Percentiles rank a stretch among this genome's conserved stretches.
These are phyloP conservation scores for Calocera cornea DNA, from an alignment of 768 basidiomycete genomes.

Conservation along the genomic window DNA sequence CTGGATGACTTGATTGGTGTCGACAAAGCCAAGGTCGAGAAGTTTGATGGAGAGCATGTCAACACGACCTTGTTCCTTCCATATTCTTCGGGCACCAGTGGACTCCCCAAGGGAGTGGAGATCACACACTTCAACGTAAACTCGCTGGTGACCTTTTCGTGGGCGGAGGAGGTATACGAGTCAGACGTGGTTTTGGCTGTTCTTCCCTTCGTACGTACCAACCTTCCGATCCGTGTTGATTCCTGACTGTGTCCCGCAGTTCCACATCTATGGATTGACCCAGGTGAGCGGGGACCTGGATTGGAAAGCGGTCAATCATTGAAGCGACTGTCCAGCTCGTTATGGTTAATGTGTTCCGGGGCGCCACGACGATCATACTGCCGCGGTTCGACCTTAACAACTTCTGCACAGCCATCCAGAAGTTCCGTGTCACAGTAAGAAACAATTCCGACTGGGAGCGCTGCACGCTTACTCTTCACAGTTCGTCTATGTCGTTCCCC, in stretches of 20 bases:
- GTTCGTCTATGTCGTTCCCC: constrained; percentile 52
- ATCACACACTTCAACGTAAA: constrained; percentile 21
- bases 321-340: constrained; percentile 30
- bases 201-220: not conserved
- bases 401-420: constrained; percentile 53
- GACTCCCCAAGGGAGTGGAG: constrained; percentile 59
- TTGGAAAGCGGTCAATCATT: not conserved
- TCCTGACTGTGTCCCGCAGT: constrained; percentile 1
- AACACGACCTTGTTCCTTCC: constrained; percentile 53
- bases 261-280: constrained; percentile 13
- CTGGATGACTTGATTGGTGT: constrained; percentile 40
- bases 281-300: not conserved
- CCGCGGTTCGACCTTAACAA: constrained; percentile 54
- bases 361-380: constrained; percentile 43
- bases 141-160: not conserved
- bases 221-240: not conserved
- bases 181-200: not conserved
- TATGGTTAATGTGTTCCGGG: constrained; percentile 39
- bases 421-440: constrained; percentile 42
- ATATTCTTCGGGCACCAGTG: constrained; percentile 58
- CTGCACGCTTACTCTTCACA: not conserved
- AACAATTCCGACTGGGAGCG: too few relatives aligned
- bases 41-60: constrained; percentile 38
- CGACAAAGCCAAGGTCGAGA: constrained; percentile 36
- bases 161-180: not conserved